Conservation (phyloP, 768 basidiomycete species). For the Leccinum ochraceum region DNA sequence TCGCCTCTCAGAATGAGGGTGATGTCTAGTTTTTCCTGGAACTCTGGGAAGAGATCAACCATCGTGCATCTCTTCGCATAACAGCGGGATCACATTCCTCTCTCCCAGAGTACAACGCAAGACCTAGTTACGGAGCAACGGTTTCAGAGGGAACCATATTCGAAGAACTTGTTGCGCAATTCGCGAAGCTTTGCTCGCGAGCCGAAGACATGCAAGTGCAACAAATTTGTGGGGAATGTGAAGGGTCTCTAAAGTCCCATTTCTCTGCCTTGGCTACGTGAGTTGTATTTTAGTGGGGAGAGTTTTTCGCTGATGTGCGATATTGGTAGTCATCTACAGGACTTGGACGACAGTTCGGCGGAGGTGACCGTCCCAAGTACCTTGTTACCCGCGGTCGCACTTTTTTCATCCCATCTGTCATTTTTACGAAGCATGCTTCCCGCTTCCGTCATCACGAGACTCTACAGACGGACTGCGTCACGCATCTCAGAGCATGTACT, state of each 20-base stretch:
- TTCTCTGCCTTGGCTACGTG: slow-evolving; percentile 53
- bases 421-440: slow-evolving; percentile 70
- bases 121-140: slow-evolving; percentile 25
- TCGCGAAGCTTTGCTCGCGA: slow-evolving; percentile 58
- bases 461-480: slow-evolving; percentile 77
- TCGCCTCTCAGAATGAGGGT: slow-evolving; percentile 3
- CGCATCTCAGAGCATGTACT: slow-evolving; percentile 76
- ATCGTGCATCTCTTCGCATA: slow-evolving; percentile 55
- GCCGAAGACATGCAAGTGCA: slow-evolving; percentile 88
- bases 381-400: slow-evolving; percentile 72
- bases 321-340: slow-evolving; percentile 14
- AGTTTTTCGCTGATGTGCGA: slow-evolving; percentile 2
- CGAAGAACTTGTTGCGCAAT: slow-evolving; percentile 69
- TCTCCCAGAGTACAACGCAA: slow-evolving; percentile 45
- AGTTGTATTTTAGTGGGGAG: slow-evolving; percentile 17
- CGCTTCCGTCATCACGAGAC: slow-evolving; percentile 47
- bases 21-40: slow-evolving; percentile 83
- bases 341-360: slow-evolving; percentile 12
- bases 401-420: slow-evolving; percentile 77
- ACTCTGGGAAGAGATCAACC: slow-evolving; percentile 79
- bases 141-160: slow-evolving; percentile 71
- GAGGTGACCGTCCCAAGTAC: slow-evolving; percentile 63
- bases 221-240: slow-evolving; percentile 81
- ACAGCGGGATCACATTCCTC: slow-evolving; percentile 49
- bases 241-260: slow-evolving; percentile 71